These are phyloP conservation scores for Aspergillus sclerotiicarbonarius DNA, from an alignment of 495 filamentous ascomycete genomes.

Conservation along the genomic window DNA sequence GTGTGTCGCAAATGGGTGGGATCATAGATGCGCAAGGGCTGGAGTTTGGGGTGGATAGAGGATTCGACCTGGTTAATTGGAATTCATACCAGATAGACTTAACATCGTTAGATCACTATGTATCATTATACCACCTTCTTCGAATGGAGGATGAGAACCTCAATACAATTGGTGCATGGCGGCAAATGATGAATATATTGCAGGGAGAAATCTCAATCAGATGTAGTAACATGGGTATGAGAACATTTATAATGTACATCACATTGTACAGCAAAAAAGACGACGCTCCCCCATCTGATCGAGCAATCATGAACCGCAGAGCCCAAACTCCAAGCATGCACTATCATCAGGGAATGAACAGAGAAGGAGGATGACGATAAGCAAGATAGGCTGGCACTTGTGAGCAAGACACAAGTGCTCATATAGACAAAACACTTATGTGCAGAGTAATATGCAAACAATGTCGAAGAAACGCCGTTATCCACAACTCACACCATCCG, in stretches of 20 bases:
- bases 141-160: no score
- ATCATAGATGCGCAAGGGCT: no score
- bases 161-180: no score
- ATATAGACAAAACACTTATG: not conserved
- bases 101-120: no score
- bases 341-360: not conserved
- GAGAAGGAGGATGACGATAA: not conserved
- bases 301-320: not conserved
- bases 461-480: not conserved
- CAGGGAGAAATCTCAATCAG: not conserved
- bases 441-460: not conserved
- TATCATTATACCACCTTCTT: no score
- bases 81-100: no score
- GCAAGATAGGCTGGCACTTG: not conserved
- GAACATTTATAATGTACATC: slow-evolving; percentile 3
- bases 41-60: no score
- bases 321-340: slow-evolving; percentile 8
- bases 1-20: not conserved
- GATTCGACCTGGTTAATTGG: no score
- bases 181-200: no score
- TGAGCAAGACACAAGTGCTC: not conserved
- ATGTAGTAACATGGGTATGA: not conserved
- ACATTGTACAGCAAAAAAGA: slow-evolving; percentile 6
- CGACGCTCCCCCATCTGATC: not conserved
- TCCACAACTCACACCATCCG: not conserved